A percentile compares a stretch with the other conserved stretches of the same genome.
phyloP scores from a whole-genome alignment of 2,329 filamentous ascomycete genomes.

The Ceratocystis variospora region DNA sequence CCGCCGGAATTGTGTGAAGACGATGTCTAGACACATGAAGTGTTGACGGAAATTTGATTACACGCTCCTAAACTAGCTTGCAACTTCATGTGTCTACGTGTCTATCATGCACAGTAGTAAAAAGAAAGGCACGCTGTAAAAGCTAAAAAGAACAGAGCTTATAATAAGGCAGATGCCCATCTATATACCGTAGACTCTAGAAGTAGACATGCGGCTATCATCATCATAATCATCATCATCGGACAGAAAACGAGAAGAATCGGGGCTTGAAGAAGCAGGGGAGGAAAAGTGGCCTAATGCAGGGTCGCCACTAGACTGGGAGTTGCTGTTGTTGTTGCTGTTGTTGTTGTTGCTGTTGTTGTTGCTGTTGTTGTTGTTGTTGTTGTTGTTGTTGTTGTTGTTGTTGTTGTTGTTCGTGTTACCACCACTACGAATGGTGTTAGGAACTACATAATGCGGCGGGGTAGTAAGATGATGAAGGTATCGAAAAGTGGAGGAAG shows the following conservation, averaged over 20 bases:
- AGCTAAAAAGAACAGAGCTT: background rate
- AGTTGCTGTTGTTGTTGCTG: background rate
- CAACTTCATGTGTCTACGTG: no score
- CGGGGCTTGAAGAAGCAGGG: background rate
- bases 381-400: background rate
- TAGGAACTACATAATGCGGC: background rate
- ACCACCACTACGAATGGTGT: background rate
- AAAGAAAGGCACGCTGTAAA: background rate
- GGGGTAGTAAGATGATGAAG: background rate
- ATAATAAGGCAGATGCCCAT: background rate
- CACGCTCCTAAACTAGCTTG: no score
- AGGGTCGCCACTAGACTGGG: background rate
- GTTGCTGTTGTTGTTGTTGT: no score
- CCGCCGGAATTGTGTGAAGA: background rate
- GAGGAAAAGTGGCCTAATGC: background rate
- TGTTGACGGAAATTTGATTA: no score
- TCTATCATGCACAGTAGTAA: background rate
- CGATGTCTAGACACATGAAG: background rate
- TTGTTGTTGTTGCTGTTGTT: background rate
- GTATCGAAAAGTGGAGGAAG: background rate
- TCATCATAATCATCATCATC: slow-evolving; percentile 4
- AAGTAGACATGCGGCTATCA: background rate
- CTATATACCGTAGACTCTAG: slow-evolving; percentile 1
- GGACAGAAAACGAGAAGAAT: background rate
- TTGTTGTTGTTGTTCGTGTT: background rate